Percentiles rank a stretch among this genome's conserved stretches.
Conservation (phyloP, 2,329 filamentous ascomycete genomes). For the Chrysoporthe cubensis region DNA sequence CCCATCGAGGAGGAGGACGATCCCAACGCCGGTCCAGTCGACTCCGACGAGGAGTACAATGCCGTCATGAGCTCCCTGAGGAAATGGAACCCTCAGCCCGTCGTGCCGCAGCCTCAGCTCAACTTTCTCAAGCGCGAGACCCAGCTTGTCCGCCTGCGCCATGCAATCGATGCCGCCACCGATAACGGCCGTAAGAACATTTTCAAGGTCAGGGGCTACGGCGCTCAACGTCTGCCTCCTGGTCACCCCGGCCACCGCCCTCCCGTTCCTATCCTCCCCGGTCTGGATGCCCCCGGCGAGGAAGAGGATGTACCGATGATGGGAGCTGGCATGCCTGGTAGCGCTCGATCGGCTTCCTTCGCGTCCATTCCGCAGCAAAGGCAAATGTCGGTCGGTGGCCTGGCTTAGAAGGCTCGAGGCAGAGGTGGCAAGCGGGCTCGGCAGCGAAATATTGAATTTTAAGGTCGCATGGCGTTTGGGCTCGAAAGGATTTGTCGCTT, state of each 20-base stretch:
- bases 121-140: slow-evolving; percentile 66
- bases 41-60: slow-evolving; percentile 93
- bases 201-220: slow-evolving; percentile 62
- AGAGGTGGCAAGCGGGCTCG: neutral
- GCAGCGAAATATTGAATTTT: neutral
- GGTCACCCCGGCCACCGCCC: slow-evolving; percentile 46
- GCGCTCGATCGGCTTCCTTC: slow-evolving; percentile 22
- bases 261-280: slow-evolving; percentile 31
- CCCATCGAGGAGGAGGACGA: slow-evolving; percentile 87
- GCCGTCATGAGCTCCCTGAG: slow-evolving; percentile 82
- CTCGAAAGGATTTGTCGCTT: neutral
- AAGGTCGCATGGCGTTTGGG: slow-evolving; percentile 13
- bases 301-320: slow-evolving; percentile 46
- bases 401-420: slow-evolving; percentile 14
- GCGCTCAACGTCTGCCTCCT: slow-evolving; percentile 57
- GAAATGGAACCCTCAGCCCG: slow-evolving; percentile 76
- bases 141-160: slow-evolving; percentile 64
- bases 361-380: slow-evolving; percentile 24
- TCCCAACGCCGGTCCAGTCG: slow-evolving; percentile 77
- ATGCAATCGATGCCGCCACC: slow-evolving; percentile 68
- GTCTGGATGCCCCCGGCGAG: slow-evolving; percentile 60
- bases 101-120: slow-evolving; percentile 69
- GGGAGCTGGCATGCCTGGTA: slow-evolving; percentile 19
- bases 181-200: slow-evolving; percentile 69
- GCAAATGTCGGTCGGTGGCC: slow-evolving; percentile 27